Evolutionary conservation across 2,329 filamentous ascomycete species (phyloP).

Genomic region (Pestalotiopsis sp.): DNA sequence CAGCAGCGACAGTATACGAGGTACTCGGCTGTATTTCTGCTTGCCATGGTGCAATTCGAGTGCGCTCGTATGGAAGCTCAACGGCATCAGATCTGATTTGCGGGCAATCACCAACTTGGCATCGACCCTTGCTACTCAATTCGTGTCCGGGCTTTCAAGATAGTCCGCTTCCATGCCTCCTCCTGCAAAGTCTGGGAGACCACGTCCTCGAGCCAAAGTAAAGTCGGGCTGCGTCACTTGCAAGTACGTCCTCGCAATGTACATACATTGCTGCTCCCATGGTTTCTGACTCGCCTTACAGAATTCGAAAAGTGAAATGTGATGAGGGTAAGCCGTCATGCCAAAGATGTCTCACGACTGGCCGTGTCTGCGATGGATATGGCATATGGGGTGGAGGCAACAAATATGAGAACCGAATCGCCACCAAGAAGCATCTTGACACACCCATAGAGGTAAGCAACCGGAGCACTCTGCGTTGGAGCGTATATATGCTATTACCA

Average conservation of each 20-base stretch:
- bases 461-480: conserved; percentile 8
- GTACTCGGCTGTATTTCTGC: no score
- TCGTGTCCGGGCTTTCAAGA: neutral
- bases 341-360: conserved; percentile 27
- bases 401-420: neutral
- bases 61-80: no score
- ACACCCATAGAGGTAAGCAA: conserved; percentile 25
- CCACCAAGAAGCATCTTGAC: conserved; percentile 24
- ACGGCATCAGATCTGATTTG: neutral
- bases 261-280: neutral
- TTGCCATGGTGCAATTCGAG: no score
- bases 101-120: no score
- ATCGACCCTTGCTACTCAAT: no score
- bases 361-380: conserved; percentile 33
- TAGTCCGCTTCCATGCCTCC: neutral
- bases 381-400: conserved; percentile 31
- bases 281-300: conserved; percentile 8
- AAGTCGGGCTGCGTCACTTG: conserved; percentile 33
- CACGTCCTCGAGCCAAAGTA: conserved; percentile 13
- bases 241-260: conserved; percentile 24
- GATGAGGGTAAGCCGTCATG: conserved; percentile 31
- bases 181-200: neutral
- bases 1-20: no score
- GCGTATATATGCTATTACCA: no score
- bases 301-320: conserved; percentile 31